Base-by-base conservation (phyloP, 2,329 filamentous ascomycete species). In the Pyrenophora teres region DNA sequence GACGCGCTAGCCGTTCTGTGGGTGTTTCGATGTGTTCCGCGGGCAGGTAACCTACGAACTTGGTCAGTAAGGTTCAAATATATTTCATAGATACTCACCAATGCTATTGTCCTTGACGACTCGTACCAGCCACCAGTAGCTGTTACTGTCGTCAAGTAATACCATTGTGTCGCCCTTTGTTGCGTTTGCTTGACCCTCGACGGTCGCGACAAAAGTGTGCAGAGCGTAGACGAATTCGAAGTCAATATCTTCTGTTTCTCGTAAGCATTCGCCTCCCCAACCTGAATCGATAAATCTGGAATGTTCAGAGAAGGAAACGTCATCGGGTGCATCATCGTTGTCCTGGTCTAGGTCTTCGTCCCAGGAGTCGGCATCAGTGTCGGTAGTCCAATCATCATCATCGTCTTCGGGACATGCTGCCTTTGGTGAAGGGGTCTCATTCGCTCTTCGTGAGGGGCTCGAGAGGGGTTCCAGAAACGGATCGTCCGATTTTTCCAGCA, bases 81-180 rank as follows among this genome's bases (percentile, higher is more conserved):
- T 18, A 6, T 15, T 32, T 7, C 1, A 6, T 27, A 23, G 15
- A 16, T 13, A 67, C 80, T 54, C 74, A 87, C 85, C 86, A 74
- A 99, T 99, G 72, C 92, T 97, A 73, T 90, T 95, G 76, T 99
- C 94, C 75, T 97, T 97, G 46, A 97, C 92, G 39, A 99, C 90
- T 60, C 93, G 84, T 12, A 99, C 94, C 55, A 99, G 84, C 94
- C 94, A 99, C 94, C 94, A 99, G 75, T 99, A 99, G 77, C 92
- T 97, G 78, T 99, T 99, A 77, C 92, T 97, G 68, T 99, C 94
- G 69, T 99, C 94, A 18, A 99, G 83, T 59, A 99, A 81, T 46
- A 97, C 93, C 94, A 99, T 99, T 12, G 93, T 97, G 70, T 99
- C 94, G 44, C 94, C 94, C 77, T 99, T 99, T 30, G 91, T 95